phyloP scores from a whole-genome alignment of 176 grass and related monocot genomes.

The Musa acuminata region DNA sequence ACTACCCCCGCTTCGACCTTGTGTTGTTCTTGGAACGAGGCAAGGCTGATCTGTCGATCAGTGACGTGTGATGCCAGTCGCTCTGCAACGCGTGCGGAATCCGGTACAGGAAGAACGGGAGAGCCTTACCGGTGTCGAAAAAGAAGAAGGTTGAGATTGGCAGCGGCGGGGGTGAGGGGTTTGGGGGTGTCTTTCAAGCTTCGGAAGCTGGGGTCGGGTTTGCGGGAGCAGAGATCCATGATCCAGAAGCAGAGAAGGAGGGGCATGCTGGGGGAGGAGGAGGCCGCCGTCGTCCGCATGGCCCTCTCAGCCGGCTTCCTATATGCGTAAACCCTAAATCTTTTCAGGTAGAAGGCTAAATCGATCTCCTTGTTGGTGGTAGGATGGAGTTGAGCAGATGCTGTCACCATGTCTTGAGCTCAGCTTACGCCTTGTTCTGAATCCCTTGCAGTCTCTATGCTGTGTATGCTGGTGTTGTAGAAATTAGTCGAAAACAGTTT shows the following conservation, averaged over 20 bases:
- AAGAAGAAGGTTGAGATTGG: conserved; percentile 13
- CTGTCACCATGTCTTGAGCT: not conserved
- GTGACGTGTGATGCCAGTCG: no score
- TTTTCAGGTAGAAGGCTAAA: not conserved
- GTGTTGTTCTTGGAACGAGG: not conserved
- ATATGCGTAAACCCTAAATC: not conserved
- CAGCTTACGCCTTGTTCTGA: no score
- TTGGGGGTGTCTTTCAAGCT: conserved; percentile 7
- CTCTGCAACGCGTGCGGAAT: conserved; percentile 96
- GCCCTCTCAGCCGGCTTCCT: conserved; percentile 58
- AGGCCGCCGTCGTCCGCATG: conserved; percentile 75
- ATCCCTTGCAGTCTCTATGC: no score
- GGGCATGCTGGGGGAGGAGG: conserved; percentile 54
- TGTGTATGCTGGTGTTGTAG: no score
- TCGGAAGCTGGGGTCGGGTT: conserved; percentile 9
- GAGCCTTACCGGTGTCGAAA: conserved; percentile 22
- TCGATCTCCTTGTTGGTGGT: not conserved
- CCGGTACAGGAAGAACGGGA: conserved; percentile 83
- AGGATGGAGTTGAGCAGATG: not conserved
- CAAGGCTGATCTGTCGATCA: no score
- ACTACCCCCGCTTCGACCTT: no score
- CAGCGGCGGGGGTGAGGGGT: no score
- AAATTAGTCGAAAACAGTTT: no score
- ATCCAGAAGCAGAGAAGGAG: conserved; percentile 32
- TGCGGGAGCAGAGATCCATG: conserved; percentile 18